These are phyloP conservation scores for Paspalum notatum DNA, from an alignment of 176 grass and related monocot species.

Conservation along the genomic window DNA sequence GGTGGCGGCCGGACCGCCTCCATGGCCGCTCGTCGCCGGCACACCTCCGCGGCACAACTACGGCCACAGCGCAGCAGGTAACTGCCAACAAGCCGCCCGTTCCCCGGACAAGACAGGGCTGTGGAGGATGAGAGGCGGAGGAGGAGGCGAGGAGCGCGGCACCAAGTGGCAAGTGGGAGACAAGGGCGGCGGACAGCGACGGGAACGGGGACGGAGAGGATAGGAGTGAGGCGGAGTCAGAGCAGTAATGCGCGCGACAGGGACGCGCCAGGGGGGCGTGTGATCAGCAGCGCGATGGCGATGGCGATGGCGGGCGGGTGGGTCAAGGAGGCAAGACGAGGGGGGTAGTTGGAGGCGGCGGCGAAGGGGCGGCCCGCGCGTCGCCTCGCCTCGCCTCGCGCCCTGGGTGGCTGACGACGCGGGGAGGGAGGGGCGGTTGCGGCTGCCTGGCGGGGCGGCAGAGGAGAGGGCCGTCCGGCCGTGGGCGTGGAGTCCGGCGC, in stretches of 20 bases:
- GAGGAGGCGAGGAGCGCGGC: neutral
- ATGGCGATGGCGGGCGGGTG: neutral
- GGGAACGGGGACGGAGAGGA: constrained; percentile 20
- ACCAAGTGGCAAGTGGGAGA: neutral
- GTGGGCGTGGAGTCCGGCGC: no score
- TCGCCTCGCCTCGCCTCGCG: no score
- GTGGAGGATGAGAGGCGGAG: constrained; percentile 23
- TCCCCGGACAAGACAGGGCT: constrained; percentile 7
- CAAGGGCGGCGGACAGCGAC: neutral
- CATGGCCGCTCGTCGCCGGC: constrained; percentile 30
- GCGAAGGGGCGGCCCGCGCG: constrained; percentile 20
- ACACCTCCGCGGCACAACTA: neutral
- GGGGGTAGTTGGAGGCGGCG: constrained; percentile 10
- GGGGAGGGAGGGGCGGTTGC: no score
- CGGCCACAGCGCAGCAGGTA: neutral
- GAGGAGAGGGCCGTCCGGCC: neutral
- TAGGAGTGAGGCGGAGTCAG: constrained; percentile 29
- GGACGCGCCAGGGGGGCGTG: constrained; percentile 4
- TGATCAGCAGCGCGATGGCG: neutral
- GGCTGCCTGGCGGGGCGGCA: neutral
- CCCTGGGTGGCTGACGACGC: neutral
- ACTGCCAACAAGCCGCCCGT: neutral
- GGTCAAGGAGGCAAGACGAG: neutral
- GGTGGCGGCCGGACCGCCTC: constrained; percentile 28
- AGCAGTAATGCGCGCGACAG: constrained; percentile 24